Conservation (phyloP, 345 rosid genomes). For the Alliaria petiolata region DNA sequence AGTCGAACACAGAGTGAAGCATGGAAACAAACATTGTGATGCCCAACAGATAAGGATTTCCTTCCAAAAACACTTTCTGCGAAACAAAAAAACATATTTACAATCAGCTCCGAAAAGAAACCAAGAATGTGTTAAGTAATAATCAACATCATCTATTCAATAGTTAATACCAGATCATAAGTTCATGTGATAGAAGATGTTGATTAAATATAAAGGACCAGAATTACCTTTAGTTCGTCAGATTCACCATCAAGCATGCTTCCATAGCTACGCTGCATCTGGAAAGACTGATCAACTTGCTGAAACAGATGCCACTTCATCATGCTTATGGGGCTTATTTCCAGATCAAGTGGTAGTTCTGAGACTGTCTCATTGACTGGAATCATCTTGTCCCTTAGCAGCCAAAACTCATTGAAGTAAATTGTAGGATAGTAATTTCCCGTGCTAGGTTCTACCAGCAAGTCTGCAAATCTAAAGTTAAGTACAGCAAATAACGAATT, state of each 20-base stretch:
- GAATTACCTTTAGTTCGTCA: slow-evolving; percentile 85
- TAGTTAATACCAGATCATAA: neutral
- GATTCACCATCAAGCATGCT: slow-evolving; percentile 99
- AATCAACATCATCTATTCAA: too few species aligned
- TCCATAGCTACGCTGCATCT: slow-evolving; percentile 93
- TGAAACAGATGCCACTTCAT: slow-evolving; percentile 95
- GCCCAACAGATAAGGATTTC: slow-evolving; percentile 86
- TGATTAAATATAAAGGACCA: neutral
- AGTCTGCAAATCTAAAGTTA: slow-evolving; percentile 65
- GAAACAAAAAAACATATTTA: neutral
- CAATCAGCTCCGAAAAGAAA: neutral
- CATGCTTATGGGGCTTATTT: slow-evolving; percentile 90
- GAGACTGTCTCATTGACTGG: slow-evolving; percentile 68
- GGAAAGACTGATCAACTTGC: slow-evolving; percentile 98
- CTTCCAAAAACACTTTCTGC: slow-evolving; percentile 98
- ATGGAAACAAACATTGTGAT: slow-evolving; percentile 91
- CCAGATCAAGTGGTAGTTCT: slow-evolving; percentile 77
- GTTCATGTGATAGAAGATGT: too few species aligned
- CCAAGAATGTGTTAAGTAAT: neutral
- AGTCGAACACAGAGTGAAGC: slow-evolving; percentile 91
- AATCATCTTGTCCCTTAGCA: slow-evolving; percentile 81
- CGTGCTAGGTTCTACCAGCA: slow-evolving; percentile 61
- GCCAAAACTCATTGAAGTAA: slow-evolving; percentile 95
- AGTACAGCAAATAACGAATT: slow-evolving; percentile 32
- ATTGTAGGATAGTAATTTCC: slow-evolving; percentile 81